These are phyloP conservation scores for Globisporangium nunn DNA, from an alignment of 352 stramenopile genomes.

Conservation along the genomic window DNA sequence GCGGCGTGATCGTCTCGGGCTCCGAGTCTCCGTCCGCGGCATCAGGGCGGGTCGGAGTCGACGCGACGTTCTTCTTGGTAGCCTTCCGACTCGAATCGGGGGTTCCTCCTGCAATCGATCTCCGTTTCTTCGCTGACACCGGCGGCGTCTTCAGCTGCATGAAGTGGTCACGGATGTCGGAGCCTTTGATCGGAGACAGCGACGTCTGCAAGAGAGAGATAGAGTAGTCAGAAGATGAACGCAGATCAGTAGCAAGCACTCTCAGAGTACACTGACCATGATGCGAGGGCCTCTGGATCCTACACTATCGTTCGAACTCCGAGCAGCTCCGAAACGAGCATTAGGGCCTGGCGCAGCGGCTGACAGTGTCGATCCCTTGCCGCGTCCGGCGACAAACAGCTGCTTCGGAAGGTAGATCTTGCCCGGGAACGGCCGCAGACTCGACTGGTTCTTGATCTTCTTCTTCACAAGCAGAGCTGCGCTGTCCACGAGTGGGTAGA, in stretches of 20 bases:
- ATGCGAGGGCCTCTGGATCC: conserved; percentile 22
- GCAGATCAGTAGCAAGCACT: not conserved
- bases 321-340: not conserved
- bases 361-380: not conserved
- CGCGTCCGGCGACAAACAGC: conserved; percentile 26
- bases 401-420: conserved; percentile 81
- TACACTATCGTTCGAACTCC: not conserved
- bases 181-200: conserved; percentile 70
- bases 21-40: conserved; percentile 3
- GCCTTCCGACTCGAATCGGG: conserved; percentile 5
- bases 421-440: conserved; percentile 75
- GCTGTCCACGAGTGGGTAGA: conserved; percentile 65
- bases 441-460: conserved; percentile 82
- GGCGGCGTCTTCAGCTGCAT: conserved; percentile 56
- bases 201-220: conserved; percentile 30
- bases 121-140: conserved; percentile 42
- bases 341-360: not conserved
- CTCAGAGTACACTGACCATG: conserved; percentile 27
- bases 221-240: not conserved
- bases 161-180: conserved; percentile 41
- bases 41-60: conserved; percentile 1
- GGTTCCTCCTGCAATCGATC: conserved; percentile 15
- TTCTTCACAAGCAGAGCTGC: conserved; percentile 57
- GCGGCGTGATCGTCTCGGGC: conserved; percentile 12
- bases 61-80: conserved; percentile 5